Percentiles rank a stretch among this genome's conserved stretches.
Evolutionary conservation across 192 early-diverging fungal genomes (phyloP).

Genomic region (Coemansia sp.): DNA sequence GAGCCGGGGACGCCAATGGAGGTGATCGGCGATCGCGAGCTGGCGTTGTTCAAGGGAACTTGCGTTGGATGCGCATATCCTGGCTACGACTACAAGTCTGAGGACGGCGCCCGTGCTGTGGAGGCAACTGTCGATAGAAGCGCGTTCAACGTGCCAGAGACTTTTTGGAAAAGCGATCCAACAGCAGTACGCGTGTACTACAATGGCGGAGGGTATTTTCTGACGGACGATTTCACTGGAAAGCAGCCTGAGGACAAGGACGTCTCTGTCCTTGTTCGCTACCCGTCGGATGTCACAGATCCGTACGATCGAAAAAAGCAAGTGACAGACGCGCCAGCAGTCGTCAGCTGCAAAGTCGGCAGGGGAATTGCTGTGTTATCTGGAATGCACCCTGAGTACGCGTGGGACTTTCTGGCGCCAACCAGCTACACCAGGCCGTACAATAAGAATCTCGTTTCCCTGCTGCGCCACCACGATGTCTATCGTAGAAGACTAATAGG

Average conservation of each 20-base stretch:
- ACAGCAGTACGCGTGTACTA: constrained; percentile 57
- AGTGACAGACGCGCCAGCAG: constrained; percentile 52
- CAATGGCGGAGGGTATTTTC: constrained; percentile 75
- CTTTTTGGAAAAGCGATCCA: constrained; percentile 47
- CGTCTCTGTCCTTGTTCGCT: constrained; percentile 40
- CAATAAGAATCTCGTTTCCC: constrained; percentile 54
- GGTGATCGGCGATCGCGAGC: constrained; percentile 72
- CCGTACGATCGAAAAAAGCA: constrained; percentile 30
- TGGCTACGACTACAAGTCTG: constrained; percentile 84
- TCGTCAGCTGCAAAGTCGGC: constrained; percentile 69
- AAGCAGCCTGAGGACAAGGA: constrained; percentile 15
- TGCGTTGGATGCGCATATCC: constrained; percentile 73
- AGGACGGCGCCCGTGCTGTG: constrained; percentile 69
- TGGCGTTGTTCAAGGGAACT: constrained; percentile 68
- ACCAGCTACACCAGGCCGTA: constrained; percentile 49
- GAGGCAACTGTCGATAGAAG: constrained; percentile 44
- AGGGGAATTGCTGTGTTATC: constrained; percentile 67
- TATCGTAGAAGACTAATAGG: constrained; percentile 58
- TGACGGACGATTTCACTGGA: constrained; percentile 35
- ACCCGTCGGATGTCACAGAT: constrained; percentile 42
- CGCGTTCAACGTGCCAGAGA: constrained; percentile 20
- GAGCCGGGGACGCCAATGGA: constrained; percentile 63
- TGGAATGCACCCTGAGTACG: constrained; percentile 85
- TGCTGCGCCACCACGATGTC: constrained; percentile 52
- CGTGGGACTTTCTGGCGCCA: constrained; percentile 57